Base-by-base conservation (phyloP, 2,329 filamentous ascomycete genomes). In the Talaromyces marneffei region DNA sequence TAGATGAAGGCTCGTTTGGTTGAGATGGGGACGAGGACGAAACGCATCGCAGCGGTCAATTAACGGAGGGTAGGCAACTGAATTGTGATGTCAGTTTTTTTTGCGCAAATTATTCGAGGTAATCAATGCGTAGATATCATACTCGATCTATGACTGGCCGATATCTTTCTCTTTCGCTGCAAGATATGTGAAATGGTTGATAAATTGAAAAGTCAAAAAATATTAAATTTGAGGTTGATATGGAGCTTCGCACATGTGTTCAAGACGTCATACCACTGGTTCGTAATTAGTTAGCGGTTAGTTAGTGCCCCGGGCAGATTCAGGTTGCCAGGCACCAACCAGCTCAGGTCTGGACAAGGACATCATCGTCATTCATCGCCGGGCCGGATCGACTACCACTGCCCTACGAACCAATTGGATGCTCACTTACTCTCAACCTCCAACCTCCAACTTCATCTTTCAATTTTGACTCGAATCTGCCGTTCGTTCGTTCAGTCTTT, bases 11-110 rank as follows among this genome's bases (percentile, higher is more conserved):
- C 92, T 71, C 92, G 89, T 71, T 90, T 86, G 66, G 92, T 96
- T 63, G 93, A 96, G 69, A 99, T 88, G 65, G 94, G 94, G 61
- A 99, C 85, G 66, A 99, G 87, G 78, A 92, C 96, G 76, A 99
- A 84, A 74, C 92, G 90, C 94, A 99, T 97, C 64, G 72, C 77
- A 70, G 65, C 65, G 64, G 55, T 42, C 8, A n/a, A 25, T 31
- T n/a, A 27, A 59, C 25, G 46, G 16, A 59, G 35, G 46, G 16
- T 7, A 12, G 27, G 29, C 29, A 33, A n/a, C 29, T 20, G 48
- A 52, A 20, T 20, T 23, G 29, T 29, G 29, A 23, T 20, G 48
- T 48, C 16, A 12, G 8, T n/a, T n/a, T n/a, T n/a, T n/a, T 37
- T 39, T 55, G 52, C 33, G 25, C 52, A 20, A 23, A 29, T 14